Evolutionary conservation across 2,329 filamentous ascomycete species (phyloP).

Genomic region (Ophiocordyceps sinensis): DNA sequence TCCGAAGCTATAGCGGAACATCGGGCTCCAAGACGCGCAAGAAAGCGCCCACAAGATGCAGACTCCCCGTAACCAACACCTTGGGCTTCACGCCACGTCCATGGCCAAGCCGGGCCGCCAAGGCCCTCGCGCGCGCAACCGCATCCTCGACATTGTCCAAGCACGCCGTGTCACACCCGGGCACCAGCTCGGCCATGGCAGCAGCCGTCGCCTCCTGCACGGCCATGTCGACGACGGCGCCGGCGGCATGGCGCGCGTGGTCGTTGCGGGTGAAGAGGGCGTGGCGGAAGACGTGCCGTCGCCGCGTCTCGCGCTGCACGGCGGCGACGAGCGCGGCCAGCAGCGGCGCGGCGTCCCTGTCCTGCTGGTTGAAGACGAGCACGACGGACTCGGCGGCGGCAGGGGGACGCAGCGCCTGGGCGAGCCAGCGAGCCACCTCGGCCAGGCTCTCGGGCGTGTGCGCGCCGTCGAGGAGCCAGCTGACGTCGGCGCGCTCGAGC

Average conservation of each 20-base stretch:
- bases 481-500: constrained; percentile 34
- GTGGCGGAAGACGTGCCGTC: constrained; percentile 43
- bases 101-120: constrained; percentile 8
- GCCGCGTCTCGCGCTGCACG: constrained; percentile 24
- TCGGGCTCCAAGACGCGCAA: constrained; percentile 52
- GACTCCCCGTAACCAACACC: constrained; percentile 65
- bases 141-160: constrained; percentile 60
- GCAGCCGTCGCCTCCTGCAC: constrained; percentile 56
- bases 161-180: constrained; percentile 28
- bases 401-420: constrained; percentile 23
- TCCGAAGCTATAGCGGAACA: constrained; percentile 14
- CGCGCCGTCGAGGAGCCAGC: constrained; percentile 77
- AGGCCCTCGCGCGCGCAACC: constrained; percentile 38
- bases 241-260: constrained; percentile 6
- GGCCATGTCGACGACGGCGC: constrained; percentile 29
- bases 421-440: constrained; percentile 67
- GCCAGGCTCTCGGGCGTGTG: constrained; percentile 77
- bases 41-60: constrained; percentile 71
- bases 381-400: constrained; percentile 24
- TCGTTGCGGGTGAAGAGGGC: constrained; percentile 74
- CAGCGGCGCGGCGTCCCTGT: constrained; percentile 56
- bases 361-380: constrained; percentile 88
- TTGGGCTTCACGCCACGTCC: constrained; percentile 19
- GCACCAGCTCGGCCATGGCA: constrained; percentile 43
- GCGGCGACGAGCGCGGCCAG: constrained; percentile 47